phyloP scores from a whole-genome alignment of 2,329 filamentous ascomycete species.

The Periconia macrospinosa region DNA sequence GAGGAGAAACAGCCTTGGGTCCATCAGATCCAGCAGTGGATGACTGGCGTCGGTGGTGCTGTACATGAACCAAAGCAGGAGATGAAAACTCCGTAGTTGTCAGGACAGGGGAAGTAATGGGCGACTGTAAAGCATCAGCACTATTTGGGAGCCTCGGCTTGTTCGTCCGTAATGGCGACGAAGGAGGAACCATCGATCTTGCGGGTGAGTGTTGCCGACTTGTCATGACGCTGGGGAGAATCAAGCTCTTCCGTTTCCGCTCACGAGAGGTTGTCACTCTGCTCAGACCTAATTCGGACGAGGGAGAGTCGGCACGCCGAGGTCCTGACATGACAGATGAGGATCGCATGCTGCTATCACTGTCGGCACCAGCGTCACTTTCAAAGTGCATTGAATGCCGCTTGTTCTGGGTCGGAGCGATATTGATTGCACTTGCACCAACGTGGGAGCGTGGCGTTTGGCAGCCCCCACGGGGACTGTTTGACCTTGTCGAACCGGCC shows the following conservation, averaged over 20 bases:
- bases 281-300: constrained; percentile 79
- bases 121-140: constrained; percentile 72
- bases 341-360: constrained; percentile 85
- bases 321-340: constrained; percentile 75
- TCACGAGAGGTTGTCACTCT: constrained; percentile 78
- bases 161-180: constrained; percentile 81
- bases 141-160: constrained; percentile 73
- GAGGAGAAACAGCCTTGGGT: constrained; percentile 75
- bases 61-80: constrained; percentile 60
- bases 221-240: constrained; percentile 77
- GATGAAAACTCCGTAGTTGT: constrained; percentile 80
- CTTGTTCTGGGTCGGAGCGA: constrained; percentile 63
- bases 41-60: constrained; percentile 85
- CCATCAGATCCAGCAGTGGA: constrained; percentile 79
- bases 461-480: constrained; percentile 79
- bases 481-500: constrained; percentile 78
- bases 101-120: constrained; percentile 86
- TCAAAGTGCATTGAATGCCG: constrained; percentile 79
- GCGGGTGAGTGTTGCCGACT: constrained; percentile 88
- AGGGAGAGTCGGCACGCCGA: constrained; percentile 82
- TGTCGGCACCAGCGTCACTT: constrained; percentile 79
- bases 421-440: constrained; percentile 57
- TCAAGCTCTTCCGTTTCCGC: constrained; percentile 82
- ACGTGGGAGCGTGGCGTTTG: constrained; percentile 86
- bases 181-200: constrained; percentile 70